phyloP scores from a whole-genome alignment of 257 asterid genomes.

The Gentiana dahurica region DNA sequence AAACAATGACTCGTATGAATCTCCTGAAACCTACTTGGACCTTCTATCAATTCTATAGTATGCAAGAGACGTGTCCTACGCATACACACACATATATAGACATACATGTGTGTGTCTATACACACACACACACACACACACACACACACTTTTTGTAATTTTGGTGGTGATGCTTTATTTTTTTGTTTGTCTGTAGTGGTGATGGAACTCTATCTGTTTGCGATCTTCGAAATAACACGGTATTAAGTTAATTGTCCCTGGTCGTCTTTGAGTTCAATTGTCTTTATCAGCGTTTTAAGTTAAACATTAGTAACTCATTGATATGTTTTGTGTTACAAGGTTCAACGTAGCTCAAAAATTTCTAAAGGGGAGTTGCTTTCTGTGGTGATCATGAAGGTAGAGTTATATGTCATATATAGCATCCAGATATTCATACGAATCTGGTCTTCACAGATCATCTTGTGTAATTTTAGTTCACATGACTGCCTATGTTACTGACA shows the following conservation, averaged over 20 bases:
- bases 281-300: background rate
- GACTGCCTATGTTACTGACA: conserved; percentile 19
- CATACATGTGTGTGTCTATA: no score
- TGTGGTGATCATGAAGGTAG: conserved; percentile 85
- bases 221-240: conserved; percentile 88
- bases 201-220: conserved; percentile 92
- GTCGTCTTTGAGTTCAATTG: background rate
- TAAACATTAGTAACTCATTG: background rate
- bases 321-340: conserved; percentile 24
- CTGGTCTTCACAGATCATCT: background rate
- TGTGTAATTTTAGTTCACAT: background rate
- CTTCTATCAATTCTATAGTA: no score
- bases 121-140: no score
- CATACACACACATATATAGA: no score
- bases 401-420: background rate
- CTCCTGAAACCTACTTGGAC: no score
- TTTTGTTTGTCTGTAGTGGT: conserved; percentile 41
- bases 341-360: conserved; percentile 84
- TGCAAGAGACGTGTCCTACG: no score
- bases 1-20: no score
- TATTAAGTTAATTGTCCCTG: conserved; percentile 11
- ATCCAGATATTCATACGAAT: background rate
- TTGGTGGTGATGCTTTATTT: background rate
- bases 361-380: conserved; percentile 94
- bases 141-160: no score